Evolutionary conservation across 495 filamentous ascomycete genomes (phyloP).

Genomic region (Pyrenula massariospora): DNA sequence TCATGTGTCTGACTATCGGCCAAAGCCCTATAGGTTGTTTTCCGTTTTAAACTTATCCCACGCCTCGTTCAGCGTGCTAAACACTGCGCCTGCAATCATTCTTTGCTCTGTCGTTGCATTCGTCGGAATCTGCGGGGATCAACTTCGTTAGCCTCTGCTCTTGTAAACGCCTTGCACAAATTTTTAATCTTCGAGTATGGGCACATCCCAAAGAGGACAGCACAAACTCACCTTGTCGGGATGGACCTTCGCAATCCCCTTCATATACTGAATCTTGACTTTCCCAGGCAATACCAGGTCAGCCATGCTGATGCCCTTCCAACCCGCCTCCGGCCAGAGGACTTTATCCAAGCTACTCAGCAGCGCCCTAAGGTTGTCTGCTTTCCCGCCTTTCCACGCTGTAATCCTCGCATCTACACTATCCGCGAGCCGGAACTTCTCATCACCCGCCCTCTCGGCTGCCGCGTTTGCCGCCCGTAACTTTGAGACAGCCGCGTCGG

Average conservation of each 20-base stretch:
- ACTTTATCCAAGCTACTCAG: conserved; percentile 81
- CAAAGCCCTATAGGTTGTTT: conserved; percentile 1
- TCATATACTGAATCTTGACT: conserved; percentile 98
- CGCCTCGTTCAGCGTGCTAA: conserved; percentile 87
- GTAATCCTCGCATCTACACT: conserved; percentile 66
- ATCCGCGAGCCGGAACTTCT: conserved; percentile 82
- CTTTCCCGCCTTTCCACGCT: conserved; percentile 76
- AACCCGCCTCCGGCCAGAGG: conserved; percentile 82
- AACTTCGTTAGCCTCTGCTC: conserved; percentile 4
- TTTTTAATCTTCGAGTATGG: too few relatives aligned
- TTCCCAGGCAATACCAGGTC: conserved; percentile 81
- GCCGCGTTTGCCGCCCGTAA: conserved; percentile 73
- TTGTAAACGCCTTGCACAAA: too few relatives aligned
- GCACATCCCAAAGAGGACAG: too few relatives aligned
- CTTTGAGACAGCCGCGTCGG: conserved; percentile 56
- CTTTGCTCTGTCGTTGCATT: conserved; percentile 85
- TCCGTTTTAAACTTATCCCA: conserved; percentile 97
- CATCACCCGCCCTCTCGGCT: conserved; percentile 73
- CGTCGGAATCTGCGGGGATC: conserved; percentile 54
- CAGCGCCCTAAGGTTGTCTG: conserved; percentile 82
- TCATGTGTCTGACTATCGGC: too few relatives aligned
- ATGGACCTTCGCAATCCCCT: conserved; percentile 95
- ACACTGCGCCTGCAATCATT: conserved; percentile 86
- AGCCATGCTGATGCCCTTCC: conserved; percentile 93
- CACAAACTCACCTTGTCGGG: conserved; percentile 81